Evolutionary conservation across 179 eudicot genomes (phyloP).

Genomic region (Corrigiola litoralis): DNA sequence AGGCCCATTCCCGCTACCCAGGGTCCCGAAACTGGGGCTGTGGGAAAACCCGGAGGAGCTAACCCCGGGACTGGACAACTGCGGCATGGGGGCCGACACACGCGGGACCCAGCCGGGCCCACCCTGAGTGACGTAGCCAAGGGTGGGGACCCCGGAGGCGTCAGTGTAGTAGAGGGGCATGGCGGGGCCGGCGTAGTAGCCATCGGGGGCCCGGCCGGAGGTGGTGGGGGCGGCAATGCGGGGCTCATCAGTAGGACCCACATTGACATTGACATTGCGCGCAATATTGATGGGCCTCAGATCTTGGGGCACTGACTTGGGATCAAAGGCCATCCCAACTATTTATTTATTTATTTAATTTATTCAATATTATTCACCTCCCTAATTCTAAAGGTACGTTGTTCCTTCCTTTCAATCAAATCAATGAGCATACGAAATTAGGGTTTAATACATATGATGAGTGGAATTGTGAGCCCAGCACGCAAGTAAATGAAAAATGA

Average conservation of each 20-base stretch:
- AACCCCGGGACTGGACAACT: slow-evolving; percentile 11
- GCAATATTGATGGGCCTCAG: slow-evolving; percentile 53
- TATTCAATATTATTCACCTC: background rate
- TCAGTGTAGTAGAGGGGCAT: slow-evolving; percentile 46
- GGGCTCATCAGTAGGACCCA: slow-evolving; percentile 58
- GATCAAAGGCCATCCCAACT: slow-evolving; percentile 60
- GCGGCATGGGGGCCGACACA: slow-evolving; percentile 30
- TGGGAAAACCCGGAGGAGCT: slow-evolving; percentile 23
- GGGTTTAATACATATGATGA: no score
- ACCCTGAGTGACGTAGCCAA: slow-evolving; percentile 38
- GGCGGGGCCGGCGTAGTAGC: slow-evolving; percentile 24
- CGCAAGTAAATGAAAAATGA: no score
- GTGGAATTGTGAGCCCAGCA: no score
- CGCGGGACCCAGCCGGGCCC: slow-evolving; percentile 43
- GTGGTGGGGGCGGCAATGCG: slow-evolving; percentile 41
- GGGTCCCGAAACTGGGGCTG: slow-evolving; percentile 28
- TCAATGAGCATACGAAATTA: no score
- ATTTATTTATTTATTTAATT: background rate
- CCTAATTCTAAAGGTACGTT: no score
- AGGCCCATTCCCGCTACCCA: slow-evolving; percentile 21
- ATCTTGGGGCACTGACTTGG: slow-evolving; percentile 56
- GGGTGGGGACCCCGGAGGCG: slow-evolving; percentile 37
- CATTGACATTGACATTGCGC: no score
- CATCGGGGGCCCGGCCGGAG: slow-evolving; percentile 39
- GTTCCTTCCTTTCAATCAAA: no score